Evolutionary conservation across 129 eudicot species (phyloP).

Genomic region (Daucus carota): DH1_v3.0 NC_030388.2:24460501-24461000

Average conservation of each 20-base stretch:
- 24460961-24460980: constrained; percentile 22
- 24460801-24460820: constrained; percentile 61
- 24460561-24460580: no score
- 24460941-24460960: constrained; percentile 2
- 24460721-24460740: constrained; percentile 2
- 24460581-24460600: no score
- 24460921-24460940: not conserved
- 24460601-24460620: no score
- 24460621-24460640: no score
- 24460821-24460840: constrained; percentile 62
- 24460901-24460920: not conserved
- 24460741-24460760: constrained; percentile 54
- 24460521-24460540: no score
- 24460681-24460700: not conserved
- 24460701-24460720: not conserved
- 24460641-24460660: not conserved
- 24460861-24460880: constrained; percentile 34
- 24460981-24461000: constrained; percentile 61
- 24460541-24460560: no score
- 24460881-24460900: constrained; percentile 20
- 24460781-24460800: constrained; percentile 28
- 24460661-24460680: not conserved
- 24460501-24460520: no score
- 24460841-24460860: constrained; percentile 37
- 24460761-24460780: constrained; percentile 52